Base-by-base conservation (phyloP, 208 protist genomes). In the Porcisia hertigi region DNA sequence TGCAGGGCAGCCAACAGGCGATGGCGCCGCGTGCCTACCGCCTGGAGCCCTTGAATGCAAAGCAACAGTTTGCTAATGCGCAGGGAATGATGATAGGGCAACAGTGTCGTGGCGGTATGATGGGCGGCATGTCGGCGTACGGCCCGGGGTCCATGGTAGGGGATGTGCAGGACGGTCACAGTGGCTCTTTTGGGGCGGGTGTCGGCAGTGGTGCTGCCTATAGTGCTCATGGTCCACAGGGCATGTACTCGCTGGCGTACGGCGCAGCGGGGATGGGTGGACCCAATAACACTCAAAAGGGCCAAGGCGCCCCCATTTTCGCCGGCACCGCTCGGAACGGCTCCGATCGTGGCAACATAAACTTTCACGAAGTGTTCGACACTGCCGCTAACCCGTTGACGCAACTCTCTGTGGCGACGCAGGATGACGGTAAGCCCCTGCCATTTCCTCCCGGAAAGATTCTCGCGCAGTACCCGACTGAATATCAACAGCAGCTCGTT, bases 401-500 rank as follows among this genome's bases (percentile, higher is more conserved):
- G 49, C 76, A 81, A 69, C 57, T 63, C 18, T 41, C 60, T 60
- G 62, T 76, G 1, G 54, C 62, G n/a, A 52, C n/a, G 63, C 55
- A 76, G 52, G 76, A 81, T 20, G 82, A 87, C 23, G 76, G 80
- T 16, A 75, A 72, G 36, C 79, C 81, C 43, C 77, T 90, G 55
- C 83, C 79, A 60, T 91, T 91, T 52, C 87, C 87, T 9, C 84
- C 87, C 3, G 53, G 71, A 8, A 79, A 91, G 25, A 58, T 91
- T n/a, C 71, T 91, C 3, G 81, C 79, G 8, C 78, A 81, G 65
- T 91, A 91, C 71, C 87, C 87, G 3, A 52, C 81, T 11, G 79
- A 86, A 18, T 91, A 88, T 62, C 87, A 86, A 76, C 80, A 84
- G 66, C 73, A 86, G 55, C 75, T 88, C 60, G 57, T 91, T 20